phyloP scores from a whole-genome alignment of 441 rosid species.

The Bruguiera hainesii region DNA sequence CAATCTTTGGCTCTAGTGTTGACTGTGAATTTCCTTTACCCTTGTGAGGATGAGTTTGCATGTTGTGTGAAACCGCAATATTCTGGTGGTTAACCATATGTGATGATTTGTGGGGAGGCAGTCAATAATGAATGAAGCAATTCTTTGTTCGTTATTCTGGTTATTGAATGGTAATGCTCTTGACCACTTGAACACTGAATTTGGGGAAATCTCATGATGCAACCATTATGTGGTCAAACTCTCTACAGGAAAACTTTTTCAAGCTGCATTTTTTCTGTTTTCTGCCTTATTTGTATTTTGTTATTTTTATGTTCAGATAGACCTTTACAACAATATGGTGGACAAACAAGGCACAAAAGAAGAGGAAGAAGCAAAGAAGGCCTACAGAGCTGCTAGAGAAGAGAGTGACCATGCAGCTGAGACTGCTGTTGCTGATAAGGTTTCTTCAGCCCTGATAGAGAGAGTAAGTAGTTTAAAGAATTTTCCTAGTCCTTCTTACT shows the following conservation, averaged over 20 bases:
- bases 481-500: conserved; percentile 2
- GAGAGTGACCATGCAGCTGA: conserved; percentile 53
- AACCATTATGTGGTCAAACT: background rate
- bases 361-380: conserved; percentile 69
- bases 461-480: conserved; percentile 40
- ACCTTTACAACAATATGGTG: conserved; percentile 79
- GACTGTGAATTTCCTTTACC: background rate
- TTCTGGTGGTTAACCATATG: too few relatives aligned
- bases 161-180: too few relatives aligned
- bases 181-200: background rate
- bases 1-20: background rate
- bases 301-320: conserved; percentile 41
- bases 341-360: conserved; percentile 73
- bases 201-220: background rate
- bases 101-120: too few relatives aligned
- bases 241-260: background rate
- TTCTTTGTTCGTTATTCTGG: too few relatives aligned
- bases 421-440: conserved; percentile 47
- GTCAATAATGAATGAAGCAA: too few relatives aligned
- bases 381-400: conserved; percentile 85
- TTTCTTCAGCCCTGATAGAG: conserved; percentile 69
- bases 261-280: conserved; percentile 6
- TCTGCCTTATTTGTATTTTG: conserved; percentile 5
- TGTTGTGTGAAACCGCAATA: too few relatives aligned
- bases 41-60: too few relatives aligned